A percentile compares a stretch with the other conserved stretches of the same genome.
These are phyloP conservation scores for Sporothrix humicola DNA, from an alignment of 2,329 filamentous ascomycete genomes.

Conservation along the genomic window DNA sequence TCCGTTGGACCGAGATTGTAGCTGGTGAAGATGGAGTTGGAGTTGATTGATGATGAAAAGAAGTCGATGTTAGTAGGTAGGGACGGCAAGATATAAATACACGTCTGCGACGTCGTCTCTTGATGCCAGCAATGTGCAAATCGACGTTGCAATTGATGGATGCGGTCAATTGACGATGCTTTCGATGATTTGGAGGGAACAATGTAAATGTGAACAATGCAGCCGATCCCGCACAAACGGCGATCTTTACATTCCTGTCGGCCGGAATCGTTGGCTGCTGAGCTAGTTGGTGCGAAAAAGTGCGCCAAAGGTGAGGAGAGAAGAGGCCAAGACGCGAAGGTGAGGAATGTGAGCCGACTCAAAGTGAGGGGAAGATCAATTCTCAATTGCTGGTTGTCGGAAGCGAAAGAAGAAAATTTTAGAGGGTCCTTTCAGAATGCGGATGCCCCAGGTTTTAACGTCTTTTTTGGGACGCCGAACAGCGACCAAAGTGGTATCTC, in stretches of 20 bases:
- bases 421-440: too few species aligned
- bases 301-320: background rate
- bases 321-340: background rate
- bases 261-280: conserved; percentile 6
- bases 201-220: background rate
- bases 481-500: background rate
- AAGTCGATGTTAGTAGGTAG: background rate
- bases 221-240: background rate
- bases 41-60: background rate
- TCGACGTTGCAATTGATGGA: background rate
- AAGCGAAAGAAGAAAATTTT: background rate
- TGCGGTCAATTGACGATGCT: background rate
- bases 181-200: too few species aligned
- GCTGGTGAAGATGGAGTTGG: background rate
- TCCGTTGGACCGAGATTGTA: background rate
- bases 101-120: background rate
- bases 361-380: background rate
- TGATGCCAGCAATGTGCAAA: background rate
- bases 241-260: conserved; percentile 3
- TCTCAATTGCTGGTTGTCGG: background rate
- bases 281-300: background rate
- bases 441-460: too few species aligned
- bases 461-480: background rate
- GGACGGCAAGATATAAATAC: background rate
- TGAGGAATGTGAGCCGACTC: background rate